Percentiles rank a stretch among this genome's conserved stretches.
Conservation (phyloP, 495 filamentous ascomycete species). For the Aspergillus cavernicola region DNA sequence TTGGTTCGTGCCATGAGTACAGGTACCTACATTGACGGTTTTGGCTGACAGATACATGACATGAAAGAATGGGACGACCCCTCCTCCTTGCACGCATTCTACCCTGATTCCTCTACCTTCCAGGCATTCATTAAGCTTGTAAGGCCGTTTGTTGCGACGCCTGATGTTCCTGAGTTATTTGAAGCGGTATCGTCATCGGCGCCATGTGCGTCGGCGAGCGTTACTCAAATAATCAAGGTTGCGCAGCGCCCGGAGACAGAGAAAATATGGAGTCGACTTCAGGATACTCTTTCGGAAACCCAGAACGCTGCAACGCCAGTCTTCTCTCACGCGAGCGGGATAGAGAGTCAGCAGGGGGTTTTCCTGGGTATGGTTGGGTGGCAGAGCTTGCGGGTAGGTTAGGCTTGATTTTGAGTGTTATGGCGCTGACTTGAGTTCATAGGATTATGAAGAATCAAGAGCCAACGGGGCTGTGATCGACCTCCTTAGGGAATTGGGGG, state of each 20-base stretch:
- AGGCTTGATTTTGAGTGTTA: background rate
- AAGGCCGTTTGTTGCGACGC: background rate
- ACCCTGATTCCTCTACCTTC: background rate
- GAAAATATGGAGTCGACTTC: background rate
- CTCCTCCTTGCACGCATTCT: background rate
- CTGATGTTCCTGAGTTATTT: background rate
- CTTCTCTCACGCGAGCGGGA: background rate
- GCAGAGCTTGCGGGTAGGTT: background rate
- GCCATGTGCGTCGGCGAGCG: background rate
- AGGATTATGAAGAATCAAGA: background rate
- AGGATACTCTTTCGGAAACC: background rate
- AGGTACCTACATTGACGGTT: no score
- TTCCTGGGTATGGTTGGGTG: background rate
- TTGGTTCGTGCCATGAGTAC: background rate
- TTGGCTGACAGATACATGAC: background rate
- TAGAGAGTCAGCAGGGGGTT: background rate
- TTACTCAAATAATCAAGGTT: background rate
- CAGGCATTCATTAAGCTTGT: background rate
- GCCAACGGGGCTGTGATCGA: background rate
- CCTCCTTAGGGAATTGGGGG: background rate
- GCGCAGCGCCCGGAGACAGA: background rate
- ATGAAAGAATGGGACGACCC: background rate
- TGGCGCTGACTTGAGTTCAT: background rate
- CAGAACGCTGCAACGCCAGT: background rate
- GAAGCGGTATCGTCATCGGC: background rate